Base-by-base conservation (phyloP, 345 rosid genomes). In the Laguncularia racemosa region DNA sequence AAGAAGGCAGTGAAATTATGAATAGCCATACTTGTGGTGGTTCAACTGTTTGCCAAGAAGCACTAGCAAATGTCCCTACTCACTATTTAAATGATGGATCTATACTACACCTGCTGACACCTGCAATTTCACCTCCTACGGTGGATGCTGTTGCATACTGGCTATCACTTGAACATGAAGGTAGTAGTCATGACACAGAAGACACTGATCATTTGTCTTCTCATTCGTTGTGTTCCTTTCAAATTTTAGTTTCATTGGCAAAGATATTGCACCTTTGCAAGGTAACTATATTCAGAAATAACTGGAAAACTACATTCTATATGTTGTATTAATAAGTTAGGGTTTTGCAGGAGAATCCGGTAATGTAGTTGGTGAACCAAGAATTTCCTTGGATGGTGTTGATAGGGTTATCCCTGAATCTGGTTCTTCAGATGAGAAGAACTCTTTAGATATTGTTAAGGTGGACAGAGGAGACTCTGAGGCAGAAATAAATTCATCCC, bases 71-170 rank as follows among this genome's bases (percentile, higher is more conserved):
- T 58, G 75, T 84, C 44, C 93, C 91, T 47, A 69, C 79, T 63
- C 81, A 80, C 74, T 77, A 77, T 81, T 80, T 76, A 67, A 84
- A 80, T 71, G 91, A 92, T 60, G 89, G 97, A 46, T 89, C 97
- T 43, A 56, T 53, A 52, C 67, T 92, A 71, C 86, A 80, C 81
- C 69, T 81, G 55, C 70, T 92, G 75, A 66, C 87, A 48, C 88
- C 91, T 52, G 79, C 68, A 8, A 63, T 70, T 67, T 76, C 91
- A 56, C 97, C 98, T 18, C 98, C 98, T 59, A 63, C 81, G 56
- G 70, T 57, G 18, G 91, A 81, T 67, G 73, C 70, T 67, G 80
- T 89, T 43, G 52, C 55, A 55, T 67, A 68, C 63, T 89, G 97
- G 95, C 67, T 89, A 65, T 46, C 62, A 53, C 62, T 19, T 20